These are phyloP conservation scores for Fonsecaea nubica DNA, from an alignment of 2,329 filamentous ascomycete species.

Conservation along the genomic window DNA sequence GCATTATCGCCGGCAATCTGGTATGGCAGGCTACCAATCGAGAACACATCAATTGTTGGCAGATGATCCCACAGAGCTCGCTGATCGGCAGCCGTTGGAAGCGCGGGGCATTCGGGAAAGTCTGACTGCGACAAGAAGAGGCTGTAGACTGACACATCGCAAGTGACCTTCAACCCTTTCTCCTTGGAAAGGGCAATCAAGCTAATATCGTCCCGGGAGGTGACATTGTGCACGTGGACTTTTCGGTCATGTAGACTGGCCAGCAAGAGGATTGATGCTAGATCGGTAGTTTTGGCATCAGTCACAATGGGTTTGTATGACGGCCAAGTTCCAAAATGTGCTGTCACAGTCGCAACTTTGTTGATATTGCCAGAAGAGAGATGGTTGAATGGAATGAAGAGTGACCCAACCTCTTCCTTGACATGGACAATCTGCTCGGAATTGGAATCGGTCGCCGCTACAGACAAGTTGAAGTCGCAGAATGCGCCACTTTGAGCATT, in stretches of 20 bases:
- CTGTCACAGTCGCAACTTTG: constrained; percentile 79
- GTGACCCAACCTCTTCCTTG: constrained; percentile 74
- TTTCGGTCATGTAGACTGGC: constrained; percentile 79
- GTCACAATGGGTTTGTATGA: constrained; percentile 79
- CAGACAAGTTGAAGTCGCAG: constrained; percentile 82
- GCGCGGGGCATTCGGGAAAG: constrained; percentile 69
- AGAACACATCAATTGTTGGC: constrained; percentile 77
- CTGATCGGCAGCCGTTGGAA: constrained; percentile 73
- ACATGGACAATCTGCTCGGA: constrained; percentile 76
- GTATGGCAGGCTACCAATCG: constrained; percentile 78
- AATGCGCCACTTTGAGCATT: constrained; percentile 71
- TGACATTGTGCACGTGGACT: constrained; percentile 80
- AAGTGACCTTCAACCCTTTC: constrained; percentile 82
- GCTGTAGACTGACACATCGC: constrained; percentile 80
- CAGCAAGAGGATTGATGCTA: constrained; percentile 79
- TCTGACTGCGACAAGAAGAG: constrained; percentile 76
- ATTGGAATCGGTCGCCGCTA: constrained; percentile 75
- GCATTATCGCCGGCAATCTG: constrained; percentile 69
- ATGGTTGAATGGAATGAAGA: constrained; percentile 84
- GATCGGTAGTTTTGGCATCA: constrained; percentile 78
- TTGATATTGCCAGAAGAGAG: constrained; percentile 77
- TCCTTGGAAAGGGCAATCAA: constrained; percentile 78
- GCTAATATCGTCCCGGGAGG: constrained; percentile 79
- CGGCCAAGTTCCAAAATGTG: constrained; percentile 80
- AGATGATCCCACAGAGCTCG: constrained; percentile 76